Evolutionary conservation across 2,329 filamentous ascomycete species (phyloP).

Genomic region (Periconia digitata): DNA sequence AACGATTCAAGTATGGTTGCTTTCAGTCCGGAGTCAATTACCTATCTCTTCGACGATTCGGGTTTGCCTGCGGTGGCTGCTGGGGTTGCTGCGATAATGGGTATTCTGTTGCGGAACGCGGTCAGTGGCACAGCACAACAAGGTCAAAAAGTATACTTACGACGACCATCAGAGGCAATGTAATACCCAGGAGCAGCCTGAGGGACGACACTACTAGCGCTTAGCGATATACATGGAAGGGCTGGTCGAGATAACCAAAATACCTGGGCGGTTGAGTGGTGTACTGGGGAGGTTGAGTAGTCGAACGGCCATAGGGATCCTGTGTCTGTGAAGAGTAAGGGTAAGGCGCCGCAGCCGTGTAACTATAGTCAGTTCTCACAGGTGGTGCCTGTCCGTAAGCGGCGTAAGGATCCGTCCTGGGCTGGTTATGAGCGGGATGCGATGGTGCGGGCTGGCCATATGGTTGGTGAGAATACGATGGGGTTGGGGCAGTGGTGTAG

Average conservation of each 20-base stretch:
- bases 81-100: slow-evolving; percentile 22
- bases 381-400: slow-evolving; percentile 24
- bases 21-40: slow-evolving; percentile 6
- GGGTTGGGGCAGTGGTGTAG: slow-evolving; percentile 35
- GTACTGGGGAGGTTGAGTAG: slow-evolving; percentile 20
- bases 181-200: slow-evolving; percentile 39
- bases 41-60: slow-evolving; percentile 13
- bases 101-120: slow-evolving; percentile 28
- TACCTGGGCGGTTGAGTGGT: slow-evolving; percentile 38
- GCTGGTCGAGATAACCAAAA: slow-evolving; percentile 44
- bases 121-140: slow-evolving; percentile 19
- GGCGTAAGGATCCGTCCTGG: slow-evolving; percentile 32
- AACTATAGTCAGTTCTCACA: slow-evolving; percentile 14
- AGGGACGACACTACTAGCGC: slow-evolving; percentile 32
- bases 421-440: slow-evolving; percentile 31
- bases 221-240: slow-evolving; percentile 46
- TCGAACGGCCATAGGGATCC: slow-evolving; percentile 29
- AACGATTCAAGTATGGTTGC: slow-evolving; percentile 4
- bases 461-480: slow-evolving; percentile 27
- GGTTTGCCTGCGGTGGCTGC: slow-evolving; percentile 27
- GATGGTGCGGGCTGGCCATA: slow-evolving; percentile 28
- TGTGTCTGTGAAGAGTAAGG: slow-evolving; percentile 31
- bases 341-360: slow-evolving; percentile 22
- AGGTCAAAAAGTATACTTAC: slow-evolving; percentile 30
- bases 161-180: slow-evolving; percentile 41